phyloP scores from a whole-genome alignment of 192 early-diverging fungal genomes.

The Mortierella alpina region DNA sequence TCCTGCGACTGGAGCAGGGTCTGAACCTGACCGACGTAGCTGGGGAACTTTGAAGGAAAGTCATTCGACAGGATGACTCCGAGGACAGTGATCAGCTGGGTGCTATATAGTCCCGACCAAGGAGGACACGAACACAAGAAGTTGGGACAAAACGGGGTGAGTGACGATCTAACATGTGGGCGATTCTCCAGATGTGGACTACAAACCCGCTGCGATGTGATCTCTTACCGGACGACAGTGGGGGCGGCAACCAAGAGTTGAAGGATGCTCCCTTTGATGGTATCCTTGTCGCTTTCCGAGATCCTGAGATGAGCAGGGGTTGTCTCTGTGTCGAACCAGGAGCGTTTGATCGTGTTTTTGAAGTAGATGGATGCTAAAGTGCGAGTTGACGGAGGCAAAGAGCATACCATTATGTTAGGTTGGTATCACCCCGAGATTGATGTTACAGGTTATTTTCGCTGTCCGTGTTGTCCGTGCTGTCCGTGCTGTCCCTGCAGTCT shows the following conservation, averaged over 20 bases:
- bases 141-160: background rate
- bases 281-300: slow-evolving; percentile 74
- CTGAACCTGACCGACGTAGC: slow-evolving; percentile 76
- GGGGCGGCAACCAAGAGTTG: slow-evolving; percentile 77
- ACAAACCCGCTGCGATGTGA: background rate
- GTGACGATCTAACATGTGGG: slow-evolving; percentile 2
- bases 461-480: background rate
- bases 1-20: slow-evolving; percentile 73
- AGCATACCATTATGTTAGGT: background rate
- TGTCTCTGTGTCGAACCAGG: slow-evolving; percentile 54
- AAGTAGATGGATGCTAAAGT: slow-evolving; percentile 45
- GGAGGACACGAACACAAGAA: background rate
- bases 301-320: slow-evolving; percentile 64
- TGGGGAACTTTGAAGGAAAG: slow-evolving; percentile 83
- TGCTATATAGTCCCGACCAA: slow-evolving; percentile 30
- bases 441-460: background rate
- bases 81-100: slow-evolving; percentile 84
- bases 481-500: background rate
- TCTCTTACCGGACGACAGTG: slow-evolving; percentile 72
- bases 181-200: no score
- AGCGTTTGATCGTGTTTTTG: slow-evolving; percentile 45
- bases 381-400: background rate
- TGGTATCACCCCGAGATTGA: background rate
- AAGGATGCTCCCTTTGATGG: slow-evolving; percentile 81
- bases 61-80: slow-evolving; percentile 82